Conservation (phyloP, 371 early-diverging fungal genomes). For the Mucor saturninus region DNA sequence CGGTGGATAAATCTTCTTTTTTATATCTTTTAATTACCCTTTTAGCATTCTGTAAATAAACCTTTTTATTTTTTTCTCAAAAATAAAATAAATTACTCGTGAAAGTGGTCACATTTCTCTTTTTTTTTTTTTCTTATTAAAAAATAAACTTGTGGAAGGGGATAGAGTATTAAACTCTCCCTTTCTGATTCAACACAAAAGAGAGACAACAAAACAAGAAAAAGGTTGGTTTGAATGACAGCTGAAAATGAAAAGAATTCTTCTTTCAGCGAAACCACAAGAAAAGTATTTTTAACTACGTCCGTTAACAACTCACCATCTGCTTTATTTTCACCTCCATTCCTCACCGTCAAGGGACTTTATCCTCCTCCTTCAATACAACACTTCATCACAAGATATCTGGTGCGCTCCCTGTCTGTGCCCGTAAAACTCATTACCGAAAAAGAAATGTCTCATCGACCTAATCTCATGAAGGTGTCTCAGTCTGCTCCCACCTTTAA, state of each 20-base stretch:
- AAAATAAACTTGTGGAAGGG: too few species aligned
- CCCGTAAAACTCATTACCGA: constrained; percentile 17
- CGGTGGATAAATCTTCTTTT: constrained; percentile 25
- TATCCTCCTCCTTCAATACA: constrained; percentile 7
- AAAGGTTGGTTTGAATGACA: constrained; percentile 4
- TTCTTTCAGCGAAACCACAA: constrained; percentile 22
- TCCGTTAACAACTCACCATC: constrained; percentile 4
- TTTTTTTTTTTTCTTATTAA: background rate
- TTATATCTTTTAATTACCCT: constrained; percentile 7
- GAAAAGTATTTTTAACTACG: constrained; percentile 17
- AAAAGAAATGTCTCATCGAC: too few species aligned
- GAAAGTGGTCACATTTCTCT: too few species aligned
- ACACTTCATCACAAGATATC: too few species aligned
- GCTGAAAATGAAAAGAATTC: constrained; percentile 8
- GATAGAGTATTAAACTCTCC: background rate
- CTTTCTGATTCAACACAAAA: background rate
- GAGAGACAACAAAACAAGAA: background rate
- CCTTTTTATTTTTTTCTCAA: background rate
- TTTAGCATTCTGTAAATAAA: constrained; percentile 21
- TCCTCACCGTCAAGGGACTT: constrained; percentile 17
- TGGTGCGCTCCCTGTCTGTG: constrained; percentile 7
- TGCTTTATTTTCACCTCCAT: constrained; percentile 11
- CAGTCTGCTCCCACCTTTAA: background rate
- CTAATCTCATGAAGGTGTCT: too few species aligned
- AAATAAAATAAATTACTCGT: background rate